Evolutionary conservation across 2,329 filamentous ascomycete species (phyloP), one percentile per base, ranked within the genome.

Genomic region (Phialophora macrospora): DNA sequence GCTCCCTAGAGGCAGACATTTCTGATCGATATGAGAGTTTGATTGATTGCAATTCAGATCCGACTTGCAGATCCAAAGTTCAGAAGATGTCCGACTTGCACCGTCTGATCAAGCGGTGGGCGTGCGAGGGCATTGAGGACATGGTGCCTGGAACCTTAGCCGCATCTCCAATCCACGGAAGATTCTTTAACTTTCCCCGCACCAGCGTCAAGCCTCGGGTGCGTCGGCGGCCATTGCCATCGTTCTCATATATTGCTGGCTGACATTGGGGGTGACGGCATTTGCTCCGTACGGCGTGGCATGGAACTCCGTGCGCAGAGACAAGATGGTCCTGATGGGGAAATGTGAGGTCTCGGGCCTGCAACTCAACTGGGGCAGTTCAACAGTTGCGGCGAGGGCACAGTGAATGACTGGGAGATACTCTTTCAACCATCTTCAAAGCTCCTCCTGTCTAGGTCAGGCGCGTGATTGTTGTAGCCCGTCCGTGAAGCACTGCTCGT

Each of bases 1-100:
- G 20, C 34, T 55, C 55, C 17, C 17, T 34, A 24, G 60, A 41
- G 22, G 38, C 44, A 32, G 48, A 30, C 58, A 60, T 60, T 4
- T 20, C 22, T 30, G 17, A 17, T 34, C n/a, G 11, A 48, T n/a
- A 17, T 3, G 38, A 44, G 2, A 7, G 5, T 8, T 17, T n/a
- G 6, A 4, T 8, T n/a, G 3, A n/a, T 8, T n/a, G 14, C 17
- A n/a, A 44, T 44, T n/a, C 38, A 11, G 8, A 20, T 44, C n/a
- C 6, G 38, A 44, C 14, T 44, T n/a, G 14, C 6, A n/a, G 38
- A 17, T 44, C 7, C 38, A 44, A 8, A n/a, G 38, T 41, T 14
- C 6, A 6, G 38, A 17, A 41, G 38, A 17, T 41, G 38, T 17
- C 14, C 4, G 38, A 41, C 38, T 6, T n/a, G 38, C 38, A 44